Evolutionary conservation across 164 flowering plant genomes (phyloP), one percentile per base, ranked within the genome.

Genomic region (Taxillus chinensis): DNA sequence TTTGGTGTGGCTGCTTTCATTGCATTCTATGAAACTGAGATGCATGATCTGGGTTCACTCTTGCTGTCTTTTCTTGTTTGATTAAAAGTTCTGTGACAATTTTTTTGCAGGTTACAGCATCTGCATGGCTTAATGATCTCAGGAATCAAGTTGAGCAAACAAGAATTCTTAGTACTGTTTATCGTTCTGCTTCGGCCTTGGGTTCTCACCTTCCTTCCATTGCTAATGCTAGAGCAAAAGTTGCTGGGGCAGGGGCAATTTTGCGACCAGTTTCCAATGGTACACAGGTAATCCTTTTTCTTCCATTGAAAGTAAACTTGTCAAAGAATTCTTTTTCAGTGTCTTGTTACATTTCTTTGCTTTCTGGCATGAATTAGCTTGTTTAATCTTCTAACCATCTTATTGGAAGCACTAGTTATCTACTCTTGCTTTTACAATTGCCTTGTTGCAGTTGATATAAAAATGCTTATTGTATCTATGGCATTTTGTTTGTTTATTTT

Each of bases 51-150:
- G 27, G 27, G 27, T 27, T 27, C 27, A 27, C 27, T 27, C 27
- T 27, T 27, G 27, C 27, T 27, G 27, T 27, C 27, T 27, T 27
- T 27, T 27, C 27, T 27, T 27, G 27, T 27, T 27, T 27, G 27
- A 27, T 27, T 27, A 27, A 27, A 27, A 27, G 27, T 27, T 27
- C 27, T 27, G 27, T 27, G 27, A 27, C 27, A 27, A 27, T 27
- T 27, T 27, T 27, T 27, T 27, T 67, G 59, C 71, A 92, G 98
- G 98, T 92, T 60, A 90, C 95, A 15, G 92, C 98, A 60, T 92
- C 98, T 67, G 97, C 96, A 13, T 92, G 98, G 98, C 72, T 92
- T 58, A 92, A 88, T 77, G 98, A 92, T 73, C 69, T 92, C 69
- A 79, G 92, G 69, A 81, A 83, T 76, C 96, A 88, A 75, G 90